phyloP scores from a whole-genome alignment of 805 yeast genomes.

The Nakazawaea ishiwadae region DNA sequence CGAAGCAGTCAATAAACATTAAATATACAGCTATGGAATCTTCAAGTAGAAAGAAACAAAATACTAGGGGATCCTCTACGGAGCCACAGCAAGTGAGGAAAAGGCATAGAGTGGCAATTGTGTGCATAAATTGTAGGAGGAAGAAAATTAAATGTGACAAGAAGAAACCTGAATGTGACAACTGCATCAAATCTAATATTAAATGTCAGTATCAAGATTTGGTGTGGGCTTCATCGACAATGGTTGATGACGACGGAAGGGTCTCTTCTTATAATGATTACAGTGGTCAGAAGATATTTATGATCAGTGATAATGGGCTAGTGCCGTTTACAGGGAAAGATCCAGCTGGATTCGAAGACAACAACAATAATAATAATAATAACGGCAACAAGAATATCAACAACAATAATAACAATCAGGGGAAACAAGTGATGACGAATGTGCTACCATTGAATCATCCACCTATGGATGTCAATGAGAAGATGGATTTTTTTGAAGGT shows the following conservation, averaged over 20 bases:
- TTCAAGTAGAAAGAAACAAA: neutral
- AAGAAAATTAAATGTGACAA: constrained; percentile 45
- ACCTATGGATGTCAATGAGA: neutral
- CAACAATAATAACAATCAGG: too few species aligned
- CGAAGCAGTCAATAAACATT: neutral
- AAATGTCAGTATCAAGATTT: constrained; percentile 10
- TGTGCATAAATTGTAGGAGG: constrained; percentile 40
- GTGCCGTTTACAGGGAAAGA: neutral
- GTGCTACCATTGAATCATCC: too few species aligned
- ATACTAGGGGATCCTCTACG: neutral
- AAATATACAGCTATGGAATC: neutral
- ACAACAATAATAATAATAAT: neutral
- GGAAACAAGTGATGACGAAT: too few species aligned
- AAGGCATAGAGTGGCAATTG: constrained; percentile 38
- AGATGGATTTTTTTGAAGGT: constrained; percentile 6
- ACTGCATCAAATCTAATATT: constrained; percentile 5
- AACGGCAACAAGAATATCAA: neutral
- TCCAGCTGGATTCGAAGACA: neutral
- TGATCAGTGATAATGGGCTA: neutral
- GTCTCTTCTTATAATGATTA: constrained; percentile 8
- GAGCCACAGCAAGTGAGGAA: constrained; percentile 17
- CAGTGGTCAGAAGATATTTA: constrained; percentile 4
- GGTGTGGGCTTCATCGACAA: constrained; percentile 12
- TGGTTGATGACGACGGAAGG: constrained; percentile 8
- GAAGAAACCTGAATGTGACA: constrained; percentile 29